Evolutionary conservation across 2,329 filamentous ascomycete genomes (phyloP).

Genomic region (Macrophomina phaseolina): DNA sequence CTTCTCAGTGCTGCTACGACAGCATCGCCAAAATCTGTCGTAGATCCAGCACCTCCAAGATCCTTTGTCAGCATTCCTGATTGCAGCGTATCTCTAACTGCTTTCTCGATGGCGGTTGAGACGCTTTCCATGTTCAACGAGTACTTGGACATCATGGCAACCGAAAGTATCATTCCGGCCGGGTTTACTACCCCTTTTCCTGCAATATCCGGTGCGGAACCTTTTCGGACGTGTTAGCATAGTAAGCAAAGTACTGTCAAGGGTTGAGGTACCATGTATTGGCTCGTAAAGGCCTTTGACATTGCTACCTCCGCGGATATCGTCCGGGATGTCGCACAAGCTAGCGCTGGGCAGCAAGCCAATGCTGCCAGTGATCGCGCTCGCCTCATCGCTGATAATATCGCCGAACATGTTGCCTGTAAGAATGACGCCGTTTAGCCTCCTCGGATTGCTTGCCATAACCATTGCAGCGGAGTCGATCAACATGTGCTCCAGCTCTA

Average conservation of each 20-base stretch:
- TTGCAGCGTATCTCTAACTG: constrained; percentile 81
- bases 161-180: constrained; percentile 85
- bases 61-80: constrained; percentile 79
- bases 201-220: constrained; percentile 90
- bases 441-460: constrained; percentile 90
- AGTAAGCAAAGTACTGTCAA: constrained; percentile 7
- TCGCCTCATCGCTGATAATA: constrained; percentile 94
- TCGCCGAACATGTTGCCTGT: constrained; percentile 96
- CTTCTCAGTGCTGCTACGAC: constrained; percentile 58
- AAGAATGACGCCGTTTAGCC: constrained; percentile 87
- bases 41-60: constrained; percentile 78
- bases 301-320: constrained; percentile 66
- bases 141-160: constrained; percentile 96
- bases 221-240: constrained; percentile 48
- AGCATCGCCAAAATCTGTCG: constrained; percentile 79
- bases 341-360: constrained; percentile 88
- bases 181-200: constrained; percentile 92
- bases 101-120: constrained; percentile 78
- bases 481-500: constrained; percentile 84
- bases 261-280: constrained; percentile 74
- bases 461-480: constrained; percentile 98
- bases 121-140: constrained; percentile 80
- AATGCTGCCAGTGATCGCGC: constrained; percentile 89
- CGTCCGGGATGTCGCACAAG: constrained; percentile 81
- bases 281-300: constrained; percentile 98